Base-by-base conservation (phyloP, 164 flowering plant species). In the Macadamia tetraphylla region DNA sequence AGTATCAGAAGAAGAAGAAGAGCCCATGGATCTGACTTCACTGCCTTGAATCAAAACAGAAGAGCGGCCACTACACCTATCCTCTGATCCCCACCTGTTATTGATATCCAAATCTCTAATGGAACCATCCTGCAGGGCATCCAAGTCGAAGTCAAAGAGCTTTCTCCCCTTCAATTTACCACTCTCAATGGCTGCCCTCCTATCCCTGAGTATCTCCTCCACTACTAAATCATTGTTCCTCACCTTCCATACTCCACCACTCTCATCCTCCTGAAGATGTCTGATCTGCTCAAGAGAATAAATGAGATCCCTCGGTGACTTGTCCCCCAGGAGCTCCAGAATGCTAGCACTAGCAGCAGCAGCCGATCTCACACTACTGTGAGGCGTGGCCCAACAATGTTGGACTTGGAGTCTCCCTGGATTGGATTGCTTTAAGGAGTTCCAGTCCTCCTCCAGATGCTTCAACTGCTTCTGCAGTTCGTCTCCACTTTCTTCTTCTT, bases 91-190 rank as follows among this genome's bases (percentile, higher is more conserved):
- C 58, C 46, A 61, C 32, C 44, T 40, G 40, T 2, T 35, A 35
- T 35, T 35, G 40, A 35, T 35, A 35, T 35, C 40, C 31, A 46
- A 14, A 31, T 56, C 71, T 48, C 40, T 35, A 35, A 67, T 46
- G 23, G 64, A 74, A 69, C 58, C 23, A 23, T 23, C 67, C 49
- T 71, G 78, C 13, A 46, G 59, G 11, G 40, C 72, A 35, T 35
- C 40, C 40, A 35, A 35, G 40, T 35, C 40, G 40, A 35, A 35
- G 55, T 75, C 81, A 10, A 80, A 78, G 52, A 87, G 86, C 52
- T 78, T 18, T 35, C 84, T 67, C 1, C 86, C 83, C 70, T 79
- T 84, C 60, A 87, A 52, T 68, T 70, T 74, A 3, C 85, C 83
- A 7, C 76, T 81, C 60, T 72, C 78, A 0, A 79, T 67, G 30